Conservation (phyloP, 140 eudicot genomes). For the Flaveria floridana region DNA sequence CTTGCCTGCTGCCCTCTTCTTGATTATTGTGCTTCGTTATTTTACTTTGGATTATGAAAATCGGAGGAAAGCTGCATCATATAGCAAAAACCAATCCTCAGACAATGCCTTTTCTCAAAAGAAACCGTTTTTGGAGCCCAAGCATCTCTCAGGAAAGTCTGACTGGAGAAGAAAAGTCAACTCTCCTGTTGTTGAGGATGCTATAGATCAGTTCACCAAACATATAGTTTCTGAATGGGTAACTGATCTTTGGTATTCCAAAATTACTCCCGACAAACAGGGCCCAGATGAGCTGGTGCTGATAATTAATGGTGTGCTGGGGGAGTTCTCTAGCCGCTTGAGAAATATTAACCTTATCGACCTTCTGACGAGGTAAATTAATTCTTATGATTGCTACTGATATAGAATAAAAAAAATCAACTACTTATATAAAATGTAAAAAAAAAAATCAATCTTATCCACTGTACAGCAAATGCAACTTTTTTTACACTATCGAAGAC, state of each 20-base stretch:
- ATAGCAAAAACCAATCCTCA: conserved; percentile 54
- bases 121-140: conserved; percentile 45
- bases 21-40: conserved; percentile 68
- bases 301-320: conserved; percentile 82
- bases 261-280: conserved; percentile 86
- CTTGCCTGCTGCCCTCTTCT: conserved; percentile 79
- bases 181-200: conserved; percentile 94
- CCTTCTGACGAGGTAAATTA: conserved; percentile 76
- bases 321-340: conserved; percentile 85
- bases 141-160: conserved; percentile 43
- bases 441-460: neutral
- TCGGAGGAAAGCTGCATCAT: conserved; percentile 82
- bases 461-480: neutral
- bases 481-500: neutral
- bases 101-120: conserved; percentile 37
- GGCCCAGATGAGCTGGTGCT: conserved; percentile 96
- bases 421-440: neutral
- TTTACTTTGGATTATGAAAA: conserved; percentile 71
- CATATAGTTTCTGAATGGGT: conserved; percentile 98
- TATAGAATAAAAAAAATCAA: neutral
- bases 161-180: conserved; percentile 88
- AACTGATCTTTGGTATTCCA: conserved; percentile 94
- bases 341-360: conserved; percentile 84
- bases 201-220: conserved; percentile 80
- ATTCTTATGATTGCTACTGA: neutral